Evolutionary conservation across 108 stramenopile species (phyloP).

Genomic region (Nannochloropsis gaditana): DNA sequence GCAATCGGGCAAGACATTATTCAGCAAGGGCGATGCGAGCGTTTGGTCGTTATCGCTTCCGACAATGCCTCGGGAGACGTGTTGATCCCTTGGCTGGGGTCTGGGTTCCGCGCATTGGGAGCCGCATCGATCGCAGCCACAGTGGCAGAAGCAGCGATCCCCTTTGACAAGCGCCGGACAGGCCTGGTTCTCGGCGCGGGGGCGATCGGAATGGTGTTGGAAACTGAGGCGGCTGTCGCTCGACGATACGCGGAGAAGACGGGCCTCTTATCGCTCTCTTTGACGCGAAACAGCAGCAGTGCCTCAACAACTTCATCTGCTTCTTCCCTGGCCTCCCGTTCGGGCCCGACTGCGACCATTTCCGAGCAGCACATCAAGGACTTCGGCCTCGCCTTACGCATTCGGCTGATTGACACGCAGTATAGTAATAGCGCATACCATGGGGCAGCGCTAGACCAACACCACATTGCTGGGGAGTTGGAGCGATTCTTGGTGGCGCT

Average conservation of each 20-base stretch:
- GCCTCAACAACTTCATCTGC: background rate
- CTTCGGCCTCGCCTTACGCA: slow-evolving; percentile 55
- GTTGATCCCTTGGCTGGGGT: slow-evolving; percentile 84
- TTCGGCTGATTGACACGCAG: slow-evolving; percentile 76
- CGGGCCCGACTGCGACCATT: slow-evolving; percentile 7
- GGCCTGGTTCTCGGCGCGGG: slow-evolving; percentile 93
- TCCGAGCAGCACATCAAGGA: slow-evolving; percentile 41
- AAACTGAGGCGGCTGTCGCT: slow-evolving; percentile 46
- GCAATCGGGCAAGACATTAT: slow-evolving; percentile 94
- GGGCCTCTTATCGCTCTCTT: slow-evolving; percentile 38
- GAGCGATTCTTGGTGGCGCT: slow-evolving; percentile 74
- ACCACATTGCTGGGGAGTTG: slow-evolving; percentile 85
- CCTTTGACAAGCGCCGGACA: slow-evolving; percentile 81
- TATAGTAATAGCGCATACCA: slow-evolving; percentile 90
- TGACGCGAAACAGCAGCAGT: slow-evolving; percentile 49
- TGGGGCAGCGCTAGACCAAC: slow-evolving; percentile 83
- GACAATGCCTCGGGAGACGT: slow-evolving; percentile 84
- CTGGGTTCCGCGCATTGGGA: slow-evolving; percentile 85
- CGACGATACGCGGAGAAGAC: slow-evolving; percentile 62
- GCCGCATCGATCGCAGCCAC: slow-evolving; percentile 70
- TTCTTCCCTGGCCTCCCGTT: background rate
- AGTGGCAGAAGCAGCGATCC: slow-evolving; percentile 74
- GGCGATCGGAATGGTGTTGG: slow-evolving; percentile 82
- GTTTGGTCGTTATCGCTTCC: slow-evolving; percentile 86
- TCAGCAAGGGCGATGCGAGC: slow-evolving; percentile 77